Conservation (phyloP, 805 yeast species). For the Saccharomyces kudriavzevii region DNA sequence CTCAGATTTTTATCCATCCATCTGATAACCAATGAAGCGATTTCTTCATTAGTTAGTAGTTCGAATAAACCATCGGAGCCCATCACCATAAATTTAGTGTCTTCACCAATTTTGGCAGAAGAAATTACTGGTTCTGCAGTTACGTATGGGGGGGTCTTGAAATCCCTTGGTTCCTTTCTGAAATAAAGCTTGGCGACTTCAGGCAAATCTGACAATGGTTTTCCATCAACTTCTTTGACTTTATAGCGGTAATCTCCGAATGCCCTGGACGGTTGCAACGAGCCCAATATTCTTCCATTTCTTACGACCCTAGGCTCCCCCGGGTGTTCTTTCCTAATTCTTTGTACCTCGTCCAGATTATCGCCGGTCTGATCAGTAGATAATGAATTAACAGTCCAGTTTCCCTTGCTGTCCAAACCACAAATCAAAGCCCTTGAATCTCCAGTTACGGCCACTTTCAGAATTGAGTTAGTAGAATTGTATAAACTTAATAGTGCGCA, state of each 20-base stretch:
- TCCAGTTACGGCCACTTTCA: constrained; percentile 92
- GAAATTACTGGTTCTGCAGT: constrained; percentile 94
- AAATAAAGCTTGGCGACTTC: constrained; percentile 77
- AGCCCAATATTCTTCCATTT: constrained; percentile 85
- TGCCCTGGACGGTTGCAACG: constrained; percentile 90
- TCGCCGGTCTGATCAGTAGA: constrained; percentile 93
- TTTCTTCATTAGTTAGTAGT: constrained; percentile 84
- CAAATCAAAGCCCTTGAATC: constrained; percentile 92
- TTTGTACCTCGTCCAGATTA: constrained; percentile 74
- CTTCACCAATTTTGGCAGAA: constrained; percentile 63
- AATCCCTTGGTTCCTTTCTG: constrained; percentile 59
- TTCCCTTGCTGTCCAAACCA: constrained; percentile 50
- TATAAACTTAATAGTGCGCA: constrained; percentile 85
- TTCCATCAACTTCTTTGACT: constrained; percentile 48
- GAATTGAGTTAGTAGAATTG: constrained; percentile 60
- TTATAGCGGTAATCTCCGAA: constrained; percentile 96
- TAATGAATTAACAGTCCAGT: constrained; percentile 83
- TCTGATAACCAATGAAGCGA: constrained; percentile 81
- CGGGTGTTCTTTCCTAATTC: constrained; percentile 84
- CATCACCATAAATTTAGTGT: constrained; percentile 77
- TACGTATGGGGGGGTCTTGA: constrained; percentile 90
- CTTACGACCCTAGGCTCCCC: constrained; percentile 75
- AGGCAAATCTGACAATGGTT: constrained; percentile 49
- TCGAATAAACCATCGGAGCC: constrained; percentile 94
- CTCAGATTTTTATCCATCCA: constrained; percentile 73